phyloP scores from a whole-genome alignment of 495 filamentous ascomycete species.

The Penicillium canariense region DNA sequence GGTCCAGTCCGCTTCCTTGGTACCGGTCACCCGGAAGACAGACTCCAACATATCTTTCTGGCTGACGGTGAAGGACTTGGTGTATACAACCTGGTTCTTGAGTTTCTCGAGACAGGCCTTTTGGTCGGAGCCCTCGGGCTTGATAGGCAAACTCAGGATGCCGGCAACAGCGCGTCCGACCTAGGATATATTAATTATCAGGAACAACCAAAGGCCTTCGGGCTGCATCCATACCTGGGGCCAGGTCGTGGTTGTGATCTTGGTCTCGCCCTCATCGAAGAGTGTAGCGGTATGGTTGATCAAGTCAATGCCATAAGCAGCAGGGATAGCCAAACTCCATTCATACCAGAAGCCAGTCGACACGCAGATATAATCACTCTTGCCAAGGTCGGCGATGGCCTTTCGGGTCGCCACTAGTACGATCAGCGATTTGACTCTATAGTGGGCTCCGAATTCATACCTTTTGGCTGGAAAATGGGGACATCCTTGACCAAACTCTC shows the following conservation, averaged over 20 bases:
- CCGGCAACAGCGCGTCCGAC: constrained; percentile 43
- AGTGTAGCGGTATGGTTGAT: constrained; percentile 33
- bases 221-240: constrained; percentile 24
- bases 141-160: constrained; percentile 40
- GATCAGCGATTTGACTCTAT: no score
- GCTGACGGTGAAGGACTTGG: constrained; percentile 46
- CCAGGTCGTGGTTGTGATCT: constrained; percentile 41
- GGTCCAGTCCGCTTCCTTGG: constrained; percentile 55
- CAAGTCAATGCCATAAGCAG: constrained; percentile 48
- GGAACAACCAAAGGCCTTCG: neutral
- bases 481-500: constrained; percentile 35
- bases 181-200: neutral
- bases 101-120: constrained; percentile 25
- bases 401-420: constrained; percentile 2
- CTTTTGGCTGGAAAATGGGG: constrained; percentile 16
- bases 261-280: constrained; percentile 48
- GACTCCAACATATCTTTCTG: constrained; percentile 54
- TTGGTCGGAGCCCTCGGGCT: constrained; percentile 38
- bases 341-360: constrained; percentile 55
- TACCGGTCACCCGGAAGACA: constrained; percentile 51
- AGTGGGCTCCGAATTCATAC: no score
- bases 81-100: constrained; percentile 41
- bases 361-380: constrained; percentile 50
- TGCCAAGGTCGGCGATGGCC: constrained; percentile 44
- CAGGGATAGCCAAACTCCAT: constrained; percentile 36